Conservation (phyloP, 306 rosid genomes). For the Hippophae gyantsensis region DNA sequence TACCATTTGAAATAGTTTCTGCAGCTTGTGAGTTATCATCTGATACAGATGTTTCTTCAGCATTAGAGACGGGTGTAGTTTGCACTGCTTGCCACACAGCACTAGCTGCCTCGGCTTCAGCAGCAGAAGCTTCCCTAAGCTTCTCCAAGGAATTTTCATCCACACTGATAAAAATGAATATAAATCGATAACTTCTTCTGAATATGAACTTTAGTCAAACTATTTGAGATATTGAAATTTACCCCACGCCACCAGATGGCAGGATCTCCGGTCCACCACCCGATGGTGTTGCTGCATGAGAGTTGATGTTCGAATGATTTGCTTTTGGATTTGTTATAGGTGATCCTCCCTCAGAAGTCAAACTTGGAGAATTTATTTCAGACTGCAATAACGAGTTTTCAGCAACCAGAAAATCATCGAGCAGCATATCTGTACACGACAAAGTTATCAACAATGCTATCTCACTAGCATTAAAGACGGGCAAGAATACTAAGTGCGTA, state of each 20-base stretch:
- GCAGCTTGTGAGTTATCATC: constrained; percentile 79
- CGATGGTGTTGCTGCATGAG: constrained; percentile 24
- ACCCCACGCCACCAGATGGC: constrained; percentile 59
- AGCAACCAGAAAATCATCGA: constrained; percentile 86
- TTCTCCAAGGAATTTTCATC: constrained; percentile 87
- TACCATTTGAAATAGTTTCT: constrained; percentile 82
- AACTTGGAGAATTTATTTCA: constrained; percentile 40
- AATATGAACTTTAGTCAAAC: neutral
- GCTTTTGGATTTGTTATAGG: constrained; percentile 44
- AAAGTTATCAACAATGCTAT: too few relatives aligned
- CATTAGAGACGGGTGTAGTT: constrained; percentile 40
- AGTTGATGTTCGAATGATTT: constrained; percentile 36
- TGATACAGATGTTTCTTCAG: constrained; percentile 74
- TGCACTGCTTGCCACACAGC: constrained; percentile 97
- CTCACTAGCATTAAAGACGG: too few relatives aligned
- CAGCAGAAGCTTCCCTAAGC: constrained; percentile 98
- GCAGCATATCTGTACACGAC: constrained; percentile 51
- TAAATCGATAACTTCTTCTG: neutral
- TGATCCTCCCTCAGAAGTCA: constrained; percentile 54
- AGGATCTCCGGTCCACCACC: constrained; percentile 42
- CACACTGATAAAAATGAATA: constrained; percentile 39
- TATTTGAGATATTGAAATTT: constrained; percentile 6
- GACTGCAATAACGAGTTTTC: constrained; percentile 68
- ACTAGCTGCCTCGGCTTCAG: constrained; percentile 95
- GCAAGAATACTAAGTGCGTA: too few relatives aligned